These are phyloP conservation scores for Waltergamsia citrina DNA, from an alignment of 2,329 filamentous ascomycete genomes.

Conservation along the genomic window DNA sequence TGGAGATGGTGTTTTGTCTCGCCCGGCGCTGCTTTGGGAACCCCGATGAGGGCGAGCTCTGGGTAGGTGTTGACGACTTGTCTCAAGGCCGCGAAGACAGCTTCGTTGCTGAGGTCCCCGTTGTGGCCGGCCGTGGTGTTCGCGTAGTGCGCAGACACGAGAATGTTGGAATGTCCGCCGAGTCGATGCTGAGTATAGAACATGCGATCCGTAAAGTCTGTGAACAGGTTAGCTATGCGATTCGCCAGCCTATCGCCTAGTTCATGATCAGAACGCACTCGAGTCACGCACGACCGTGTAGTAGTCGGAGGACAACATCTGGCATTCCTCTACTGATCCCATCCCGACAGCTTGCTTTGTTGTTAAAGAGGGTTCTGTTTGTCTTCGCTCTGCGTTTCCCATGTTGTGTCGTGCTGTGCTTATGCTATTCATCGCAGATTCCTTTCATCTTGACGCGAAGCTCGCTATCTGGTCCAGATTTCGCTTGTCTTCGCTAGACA, in stretches of 20 bases:
- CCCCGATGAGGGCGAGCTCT: constrained; percentile 8
- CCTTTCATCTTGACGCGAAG: neutral
- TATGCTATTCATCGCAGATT: neutral
- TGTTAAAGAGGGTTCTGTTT: neutral
- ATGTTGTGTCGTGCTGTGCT: neutral
- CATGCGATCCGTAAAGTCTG: constrained; percentile 8
- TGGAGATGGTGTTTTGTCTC: constrained; percentile 2
- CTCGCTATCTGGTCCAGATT: neutral
- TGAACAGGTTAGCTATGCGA: neutral
- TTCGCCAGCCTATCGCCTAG: neutral
- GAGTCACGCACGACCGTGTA: neutral
- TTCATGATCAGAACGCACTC: neutral
- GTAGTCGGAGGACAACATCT: neutral
- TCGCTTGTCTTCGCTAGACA: too few species aligned
- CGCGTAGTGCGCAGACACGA: constrained; percentile 11
- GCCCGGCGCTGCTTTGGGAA: constrained; percentile 4
- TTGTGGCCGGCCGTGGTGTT: neutral
- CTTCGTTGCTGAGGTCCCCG: neutral
- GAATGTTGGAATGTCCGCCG: constrained; percentile 12
- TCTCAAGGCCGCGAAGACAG: constrained; percentile 9
- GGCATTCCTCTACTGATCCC: neutral
- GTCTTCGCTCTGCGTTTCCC: too few species aligned
- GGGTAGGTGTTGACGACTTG: constrained; percentile 8
- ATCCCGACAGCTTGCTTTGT: neutral
- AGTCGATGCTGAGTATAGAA: constrained; percentile 11